Evolutionary conservation across 176 grass and related monocot genomes (phyloP).

Genomic region (Rhynchospora breviuscula): DNA sequence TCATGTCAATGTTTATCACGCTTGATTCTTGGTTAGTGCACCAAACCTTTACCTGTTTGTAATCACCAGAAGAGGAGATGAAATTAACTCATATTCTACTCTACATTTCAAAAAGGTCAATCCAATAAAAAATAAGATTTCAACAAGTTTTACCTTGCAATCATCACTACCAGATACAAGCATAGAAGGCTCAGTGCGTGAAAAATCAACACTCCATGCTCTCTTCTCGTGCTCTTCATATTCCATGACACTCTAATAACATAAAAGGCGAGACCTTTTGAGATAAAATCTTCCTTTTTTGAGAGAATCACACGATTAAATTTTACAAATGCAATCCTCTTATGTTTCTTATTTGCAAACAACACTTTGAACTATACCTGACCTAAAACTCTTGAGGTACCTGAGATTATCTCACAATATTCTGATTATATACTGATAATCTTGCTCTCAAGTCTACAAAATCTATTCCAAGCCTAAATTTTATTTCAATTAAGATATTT

Average conservation of each 20-base stretch:
- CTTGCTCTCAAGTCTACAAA: not conserved
- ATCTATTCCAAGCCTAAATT: not conserved
- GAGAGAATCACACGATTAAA: not conserved
- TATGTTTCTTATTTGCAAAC: constrained; percentile 3
- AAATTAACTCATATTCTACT: not conserved
- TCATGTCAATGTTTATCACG: constrained; percentile 97
- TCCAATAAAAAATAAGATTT: not conserved
- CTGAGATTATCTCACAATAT: not conserved
- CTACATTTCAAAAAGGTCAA: not conserved
- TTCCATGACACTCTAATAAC: constrained; percentile 89
- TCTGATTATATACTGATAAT: not conserved
- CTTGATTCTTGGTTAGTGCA: constrained; percentile 97
- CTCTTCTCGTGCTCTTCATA: constrained; percentile 99
- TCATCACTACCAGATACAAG: constrained; percentile 98
- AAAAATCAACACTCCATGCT: constrained; percentile 99
- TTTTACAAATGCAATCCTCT: not conserved
- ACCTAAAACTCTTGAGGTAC: not conserved
- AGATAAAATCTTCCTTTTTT: constrained; percentile 2
- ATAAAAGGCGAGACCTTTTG: constrained; percentile 3
- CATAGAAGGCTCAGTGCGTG: constrained; percentile 80
- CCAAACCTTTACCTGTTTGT: constrained; percentile 88
- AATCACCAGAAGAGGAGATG: not conserved
- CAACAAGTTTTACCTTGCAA: constrained; percentile 71
- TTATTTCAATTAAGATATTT: not conserved
- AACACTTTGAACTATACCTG: not conserved